Base-by-base conservation (phyloP, 139 green algal species). In the Dunaliella primolecta region DNA sequence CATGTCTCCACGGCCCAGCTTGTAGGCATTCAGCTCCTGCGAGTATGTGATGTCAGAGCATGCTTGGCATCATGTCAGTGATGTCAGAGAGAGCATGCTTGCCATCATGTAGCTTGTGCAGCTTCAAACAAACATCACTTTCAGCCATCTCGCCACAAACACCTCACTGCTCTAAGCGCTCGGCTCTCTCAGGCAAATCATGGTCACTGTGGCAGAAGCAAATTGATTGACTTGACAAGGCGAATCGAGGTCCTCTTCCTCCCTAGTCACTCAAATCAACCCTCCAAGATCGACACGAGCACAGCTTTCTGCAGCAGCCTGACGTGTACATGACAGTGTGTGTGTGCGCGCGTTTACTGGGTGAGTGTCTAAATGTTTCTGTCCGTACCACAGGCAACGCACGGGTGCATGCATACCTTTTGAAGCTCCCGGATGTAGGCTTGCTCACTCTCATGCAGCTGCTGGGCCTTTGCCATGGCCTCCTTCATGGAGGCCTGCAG, bases 1-100 rank as follows among this genome's bases (percentile, higher is more conserved):
- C 75, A 77, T 82, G 75, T 86, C 83, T 20, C 83, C 75, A 1
- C 38, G 30, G 34, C 30, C 31, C 27, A 24, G 3, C 32, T 37
- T 46, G 74, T 57, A 78, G 1, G 30, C 3, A 0, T 57, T 25
- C 37, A 86, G 31, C 75, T 86, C 83, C 83, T 86, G 78, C 46
- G 34, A 3, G 46, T 30, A 38, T 32, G 38, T 30, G 3, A 23
- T 37, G 20, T 7, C 31, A 64, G 46, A 64, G 46, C 15, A 64
- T 64, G 46, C 46, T 7, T 64, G 46, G 7, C 7, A 25, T 7
- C 46, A 15, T 64, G 46, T 64, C n/a, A n/a, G n/a, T n/a, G n/a
- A n/a, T n/a, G n/a, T n/a, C n/a, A n/a, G n/a, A n/a, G 46, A 64
- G 46, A 64, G 46, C 15, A 64, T 64, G 46, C 46, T 7, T 64